phyloP scores from a whole-genome alignment of 805 yeast genomes.

The Kodamaea hsintzibuensis region DNA sequence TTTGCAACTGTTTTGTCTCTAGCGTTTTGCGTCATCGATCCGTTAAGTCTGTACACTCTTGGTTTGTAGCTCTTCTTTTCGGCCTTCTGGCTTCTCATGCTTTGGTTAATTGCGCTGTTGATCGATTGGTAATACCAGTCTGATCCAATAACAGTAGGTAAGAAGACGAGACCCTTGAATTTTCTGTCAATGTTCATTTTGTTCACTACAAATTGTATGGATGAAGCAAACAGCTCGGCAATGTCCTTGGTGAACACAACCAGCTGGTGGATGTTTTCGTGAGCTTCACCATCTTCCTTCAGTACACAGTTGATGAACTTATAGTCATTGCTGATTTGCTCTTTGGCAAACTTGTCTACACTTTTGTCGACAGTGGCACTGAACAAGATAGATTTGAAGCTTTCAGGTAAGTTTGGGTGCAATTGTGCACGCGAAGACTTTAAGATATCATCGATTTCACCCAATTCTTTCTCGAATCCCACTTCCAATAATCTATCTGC shows the following conservation, averaged over 20 bases:
- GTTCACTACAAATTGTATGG: constrained; percentile 49
- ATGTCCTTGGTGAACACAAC: constrained; percentile 54
- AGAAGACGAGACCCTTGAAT: constrained; percentile 80
- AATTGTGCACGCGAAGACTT: constrained; percentile 30
- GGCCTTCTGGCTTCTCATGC: background rate
- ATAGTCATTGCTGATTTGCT: constrained; percentile 53
- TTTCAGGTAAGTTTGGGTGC: constrained; percentile 18
- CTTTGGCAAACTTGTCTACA: constrained; percentile 65
- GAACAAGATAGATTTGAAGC: constrained; percentile 68
- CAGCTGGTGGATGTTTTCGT: constrained; percentile 73
- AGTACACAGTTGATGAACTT: constrained; percentile 73
- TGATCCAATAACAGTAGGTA: constrained; percentile 74
- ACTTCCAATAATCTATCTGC: constrained; percentile 85
- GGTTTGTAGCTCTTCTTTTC: constrained; percentile 15
- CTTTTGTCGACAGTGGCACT: constrained; percentile 83
- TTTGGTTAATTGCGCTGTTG: constrained; percentile 9
- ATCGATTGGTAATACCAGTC: constrained; percentile 51
- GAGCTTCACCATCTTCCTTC: constrained; percentile 68
- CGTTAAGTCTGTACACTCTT: constrained; percentile 51
- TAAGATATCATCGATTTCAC: constrained; percentile 53
- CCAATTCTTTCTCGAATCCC: constrained; percentile 72
- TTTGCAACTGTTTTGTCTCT: constrained; percentile 61
- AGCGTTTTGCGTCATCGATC: constrained; percentile 66
- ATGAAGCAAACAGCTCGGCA: constrained; percentile 60
- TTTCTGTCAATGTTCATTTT: constrained; percentile 33